Base-by-base conservation (phyloP, 2,329 filamentous ascomycete species). In the Monosporascus ibericus region DNA sequence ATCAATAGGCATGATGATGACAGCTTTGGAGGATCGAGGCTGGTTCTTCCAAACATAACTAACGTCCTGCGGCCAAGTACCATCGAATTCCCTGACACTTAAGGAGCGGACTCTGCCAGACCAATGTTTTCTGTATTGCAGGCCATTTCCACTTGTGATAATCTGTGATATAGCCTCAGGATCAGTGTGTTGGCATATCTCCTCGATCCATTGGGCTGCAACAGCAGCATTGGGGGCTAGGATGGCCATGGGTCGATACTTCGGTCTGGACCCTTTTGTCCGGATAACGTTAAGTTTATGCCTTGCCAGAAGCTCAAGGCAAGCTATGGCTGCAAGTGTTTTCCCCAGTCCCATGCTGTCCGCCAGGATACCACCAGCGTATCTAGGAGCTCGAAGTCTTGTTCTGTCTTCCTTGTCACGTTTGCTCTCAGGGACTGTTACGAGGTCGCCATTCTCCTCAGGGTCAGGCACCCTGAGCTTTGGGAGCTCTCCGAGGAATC, bases 301-400 rank as follows among this genome's bases (percentile, higher is more conserved):
- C 2, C 49, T 52, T 2, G 58, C 54, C 11, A 66, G 25, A 3
- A 66, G 50, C 8, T 59, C 52, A 2, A 65, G 11, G 9, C 57
- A 53, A 14, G 63, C 58, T 40, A 63, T 55, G 1, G 56, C 59
- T 5, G 56, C 56, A 3, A 66, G 48, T 1, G 63, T 66, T 50
- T 66, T 66, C 2, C 64, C 64, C 2, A 66, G 52, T 5, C 64
- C 64, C 64, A 66, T 65, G 0, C 61, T 65, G 27, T 66, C 64
- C 0, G 62, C 63, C 2, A 65, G 52, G 14, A 66, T 65, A 17
- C 58, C 62, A n/a, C 63, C 63, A 17, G 53, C 59, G 15, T 62
- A 65, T 20, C 48, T 56, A 1, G 62, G 60, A 6, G 60, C 59
- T 15, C 52, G 54, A 2, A 66, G 55, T 25, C 34, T 50, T 5